Evolutionary conservation across 106 monocot genomes (phyloP), one percentile per base, ranked within the genome.

Genomic region (Allium fistulosum): DNA sequence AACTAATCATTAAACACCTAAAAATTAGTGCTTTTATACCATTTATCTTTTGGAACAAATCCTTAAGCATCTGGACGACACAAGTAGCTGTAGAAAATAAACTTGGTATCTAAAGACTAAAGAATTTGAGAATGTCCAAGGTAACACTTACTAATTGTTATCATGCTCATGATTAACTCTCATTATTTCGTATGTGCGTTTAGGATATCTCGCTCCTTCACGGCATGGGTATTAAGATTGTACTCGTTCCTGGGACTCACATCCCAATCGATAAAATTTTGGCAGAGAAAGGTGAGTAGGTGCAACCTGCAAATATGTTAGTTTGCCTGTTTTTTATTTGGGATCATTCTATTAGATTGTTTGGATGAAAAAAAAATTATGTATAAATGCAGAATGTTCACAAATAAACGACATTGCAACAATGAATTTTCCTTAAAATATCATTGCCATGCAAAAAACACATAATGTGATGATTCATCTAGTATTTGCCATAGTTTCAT

Each of bases 161-260:
- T 17, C 4, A 12, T 53, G 26, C 4, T 53, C 53, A 17, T 62
- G 28, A 11, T 49, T 47, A 49, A 28, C 14, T 62, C 1, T 72
- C n/a, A 63, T 17, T 37, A 13, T 66, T 11, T 26, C 22, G 48
- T 55, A 68, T 55, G 1, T 66, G 17, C 26, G 26, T 72, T 52
- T 78, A 88, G 87, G 87, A 88, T 27, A 84, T 88, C 22, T 88
- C 87, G 27, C 84, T 88, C 17, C 83, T 88, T 73, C 87, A 88
- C 76, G 87, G 83, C 72, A 65, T 87, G 26, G 84, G 87, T 37
- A 88, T 88, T 67, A 88, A 83, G 77, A 78, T 88, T 78, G 78
- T 84, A 47, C 67, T 88, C 53, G 72, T 88, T 62, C 87, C 83
- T 58, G 84, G 84, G 69, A 84, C 87, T 27, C 75, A 84, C 76